phyloP scores from a whole-genome alignment of 2,329 filamentous ascomycete species.

The Echinosphaeria canescens region DNA sequence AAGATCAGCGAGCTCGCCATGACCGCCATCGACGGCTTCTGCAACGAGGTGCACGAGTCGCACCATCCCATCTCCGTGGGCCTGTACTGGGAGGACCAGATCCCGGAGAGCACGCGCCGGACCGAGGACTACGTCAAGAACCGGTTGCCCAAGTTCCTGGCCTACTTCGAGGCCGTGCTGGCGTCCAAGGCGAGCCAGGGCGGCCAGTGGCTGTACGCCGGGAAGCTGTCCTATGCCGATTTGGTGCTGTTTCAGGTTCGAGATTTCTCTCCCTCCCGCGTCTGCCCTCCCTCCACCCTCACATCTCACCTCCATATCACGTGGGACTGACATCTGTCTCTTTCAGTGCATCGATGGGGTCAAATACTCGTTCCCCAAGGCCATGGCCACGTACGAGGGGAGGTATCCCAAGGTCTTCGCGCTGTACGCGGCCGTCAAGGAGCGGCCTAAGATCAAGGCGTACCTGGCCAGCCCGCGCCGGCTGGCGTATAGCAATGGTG shows the following conservation, averaged over 20 bases:
- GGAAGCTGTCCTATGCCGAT: conserved; percentile 47
- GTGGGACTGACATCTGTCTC: neutral
- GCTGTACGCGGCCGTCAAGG: conserved; percentile 40
- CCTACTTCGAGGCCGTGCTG: conserved; percentile 47
- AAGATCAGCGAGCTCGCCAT: conserved; percentile 40
- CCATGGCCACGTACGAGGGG: conserved; percentile 30
- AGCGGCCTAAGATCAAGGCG: conserved; percentile 38
- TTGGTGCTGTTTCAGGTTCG: conserved; percentile 48
- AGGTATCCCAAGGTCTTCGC: conserved; percentile 40
- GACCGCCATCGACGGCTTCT: conserved; percentile 49
- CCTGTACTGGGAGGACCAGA: conserved; percentile 57
- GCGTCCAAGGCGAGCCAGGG: conserved; percentile 30
- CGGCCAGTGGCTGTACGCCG: conserved; percentile 43
- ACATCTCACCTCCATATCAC: neutral
- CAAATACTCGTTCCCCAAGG: conserved; percentile 48
- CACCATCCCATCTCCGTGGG: conserved; percentile 45
- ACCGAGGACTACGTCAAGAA: conserved; percentile 33
- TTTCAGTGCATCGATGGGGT: conserved; percentile 30
- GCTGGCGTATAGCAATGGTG: conserved; percentile 35
- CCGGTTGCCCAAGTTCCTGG: conserved; percentile 50
- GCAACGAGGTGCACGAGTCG: conserved; percentile 51
- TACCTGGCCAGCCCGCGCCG: conserved; percentile 48
- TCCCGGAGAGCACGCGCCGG: conserved; percentile 36
- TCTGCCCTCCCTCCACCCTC: neutral
- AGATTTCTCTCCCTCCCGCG: conserved; percentile 3